phyloP scores from a whole-genome alignment of 805 yeast genomes.

The Hanseniaspora mollemarum region DNA sequence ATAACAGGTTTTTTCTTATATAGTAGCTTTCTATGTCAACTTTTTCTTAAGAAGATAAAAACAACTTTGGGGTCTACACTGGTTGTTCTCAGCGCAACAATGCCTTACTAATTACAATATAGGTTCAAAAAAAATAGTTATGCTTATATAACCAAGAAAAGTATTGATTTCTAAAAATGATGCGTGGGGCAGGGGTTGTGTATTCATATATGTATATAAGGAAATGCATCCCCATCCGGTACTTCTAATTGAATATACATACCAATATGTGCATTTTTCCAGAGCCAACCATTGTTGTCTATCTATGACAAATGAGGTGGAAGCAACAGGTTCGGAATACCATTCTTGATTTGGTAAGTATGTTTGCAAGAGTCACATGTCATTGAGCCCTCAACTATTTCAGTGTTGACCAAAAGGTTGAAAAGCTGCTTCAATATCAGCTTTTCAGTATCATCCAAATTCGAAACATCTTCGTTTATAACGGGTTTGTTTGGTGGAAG shows the following conservation, averaged over 20 bases:
- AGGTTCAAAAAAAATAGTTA: neutral
- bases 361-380: slow-evolving; percentile 76
- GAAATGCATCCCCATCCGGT: too few relatives aligned
- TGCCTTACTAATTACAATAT: neutral
- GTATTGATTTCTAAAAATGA: too few relatives aligned
- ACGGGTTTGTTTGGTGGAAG: slow-evolving; percentile 54
- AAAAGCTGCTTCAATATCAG: slow-evolving; percentile 65
- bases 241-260: too few relatives aligned
- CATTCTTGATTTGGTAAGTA: slow-evolving; percentile 77
- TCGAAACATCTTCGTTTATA: slow-evolving; percentile 22
- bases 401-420: slow-evolving; percentile 68
- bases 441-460: slow-evolving; percentile 34
- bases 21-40: too few relatives aligned
- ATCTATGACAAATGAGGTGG: slow-evolving; percentile 81
- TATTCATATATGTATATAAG: too few relatives aligned
- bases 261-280: neutral
- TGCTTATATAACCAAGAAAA: too few relatives aligned
- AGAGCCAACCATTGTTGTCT: too few relatives aligned
- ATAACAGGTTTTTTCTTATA: too few relatives aligned
- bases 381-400: slow-evolving; percentile 81
- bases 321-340: slow-evolving; percentile 83
- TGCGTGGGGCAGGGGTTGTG: too few relatives aligned
- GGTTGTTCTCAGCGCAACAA: too few relatives aligned
- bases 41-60: too few relatives aligned
- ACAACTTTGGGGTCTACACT: too few relatives aligned